Percentiles rank a stretch among this genome's conserved stretches.
These are phyloP conservation scores for Daldinia loculata DNA, from an alignment of 495 filamentous ascomycete species.

Conservation along the genomic window DNA sequence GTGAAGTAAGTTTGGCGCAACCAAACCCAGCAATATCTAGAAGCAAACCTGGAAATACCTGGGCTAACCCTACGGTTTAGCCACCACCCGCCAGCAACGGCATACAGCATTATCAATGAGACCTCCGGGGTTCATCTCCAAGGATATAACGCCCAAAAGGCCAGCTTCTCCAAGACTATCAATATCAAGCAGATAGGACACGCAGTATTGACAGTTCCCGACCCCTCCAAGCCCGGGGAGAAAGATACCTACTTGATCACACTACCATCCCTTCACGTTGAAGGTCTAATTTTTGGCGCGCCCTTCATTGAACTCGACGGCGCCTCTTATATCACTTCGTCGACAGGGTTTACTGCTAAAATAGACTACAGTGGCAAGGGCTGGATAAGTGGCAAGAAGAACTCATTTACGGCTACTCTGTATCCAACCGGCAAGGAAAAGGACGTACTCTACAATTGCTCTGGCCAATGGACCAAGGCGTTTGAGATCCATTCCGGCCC, in stretches of 20 bases:
- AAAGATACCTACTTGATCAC: conserved; percentile 87
- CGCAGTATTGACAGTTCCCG: conserved; percentile 80
- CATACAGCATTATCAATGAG: conserved; percentile 88
- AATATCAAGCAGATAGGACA: conserved; percentile 97
- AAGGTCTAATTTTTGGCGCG: conserved; percentile 88
- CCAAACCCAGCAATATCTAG: neutral
- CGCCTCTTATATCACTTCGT: conserved; percentile 81
- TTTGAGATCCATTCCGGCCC: conserved; percentile 81
- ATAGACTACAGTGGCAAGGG: conserved; percentile 93
- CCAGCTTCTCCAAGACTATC: conserved; percentile 90
- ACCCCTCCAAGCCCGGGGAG: conserved; percentile 54
- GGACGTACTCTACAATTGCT: conserved; percentile 81
- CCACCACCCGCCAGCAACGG: conserved; percentile 97
- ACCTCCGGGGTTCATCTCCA: conserved; percentile 85
- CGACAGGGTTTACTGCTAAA: conserved; percentile 87
- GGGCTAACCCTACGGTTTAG: conserved; percentile 62
- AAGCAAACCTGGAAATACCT: conserved; percentile 55
- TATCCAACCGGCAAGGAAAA: conserved; percentile 82
- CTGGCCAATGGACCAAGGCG: conserved; percentile 89
- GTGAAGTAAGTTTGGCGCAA: conserved; percentile 68
- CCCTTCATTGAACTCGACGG: conserved; percentile 92
- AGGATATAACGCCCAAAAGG: conserved; percentile 98
- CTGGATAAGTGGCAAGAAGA: conserved; percentile 95
- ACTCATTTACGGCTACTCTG: conserved; percentile 81
- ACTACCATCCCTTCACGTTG: conserved; percentile 90